A percentile compares a stretch with the other conserved stretches of the same genome.
phyloP scores from a whole-genome alignment of 2,329 filamentous ascomycete species.

The Phaeoacremonium minimum region DNA sequence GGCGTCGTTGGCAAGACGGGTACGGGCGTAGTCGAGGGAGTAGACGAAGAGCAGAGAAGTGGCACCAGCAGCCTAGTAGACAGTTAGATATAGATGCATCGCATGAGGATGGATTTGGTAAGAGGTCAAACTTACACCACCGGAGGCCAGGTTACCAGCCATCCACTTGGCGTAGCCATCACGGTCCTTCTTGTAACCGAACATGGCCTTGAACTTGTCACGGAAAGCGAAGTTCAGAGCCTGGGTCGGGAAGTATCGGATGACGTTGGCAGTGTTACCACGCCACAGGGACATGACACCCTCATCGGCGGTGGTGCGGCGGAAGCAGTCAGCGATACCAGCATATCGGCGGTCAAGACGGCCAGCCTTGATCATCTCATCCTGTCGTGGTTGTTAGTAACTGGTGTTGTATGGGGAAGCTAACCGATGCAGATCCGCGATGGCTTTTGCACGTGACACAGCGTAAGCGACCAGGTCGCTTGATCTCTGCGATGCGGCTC shows the following conservation, averaged over 20 bases:
- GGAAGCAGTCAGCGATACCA: slow-evolving; percentile 94
- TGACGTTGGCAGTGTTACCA: slow-evolving; percentile 99
- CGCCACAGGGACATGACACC: slow-evolving; percentile 95
- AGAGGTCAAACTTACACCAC: slow-evolving; percentile 82
- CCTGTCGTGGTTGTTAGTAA: too few relatives aligned
- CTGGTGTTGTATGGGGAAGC: too few relatives aligned
- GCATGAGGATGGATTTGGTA: too few relatives aligned
- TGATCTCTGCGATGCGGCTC: too few relatives aligned
- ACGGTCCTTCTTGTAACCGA: slow-evolving; percentile 99
- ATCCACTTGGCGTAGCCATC: slow-evolving; percentile 99
- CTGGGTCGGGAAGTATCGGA: slow-evolving; percentile 99
- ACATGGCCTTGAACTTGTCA: slow-evolving; percentile 99
- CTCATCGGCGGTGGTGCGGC: slow-evolving; percentile 82
- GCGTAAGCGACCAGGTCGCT: too few relatives aligned
- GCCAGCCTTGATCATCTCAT: slow-evolving; percentile 99
- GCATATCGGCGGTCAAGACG: slow-evolving; percentile 97
- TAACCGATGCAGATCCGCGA: neutral
- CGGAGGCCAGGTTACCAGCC: slow-evolving; percentile 98
- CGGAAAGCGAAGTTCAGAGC: slow-evolving; percentile 99
- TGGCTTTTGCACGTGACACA: slow-evolving; percentile 15
- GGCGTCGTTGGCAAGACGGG: slow-evolving; percentile 99
- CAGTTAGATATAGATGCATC: neutral
- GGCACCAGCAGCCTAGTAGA: slow-evolving; percentile 81
- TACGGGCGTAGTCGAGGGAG: slow-evolving; percentile 99
- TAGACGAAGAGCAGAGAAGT: slow-evolving; percentile 99